Evolutionary conservation across 345 rosid genomes (phyloP), one percentile per base, ranked within the genome.

Genomic region (Eucalyptus virginea): DNA sequence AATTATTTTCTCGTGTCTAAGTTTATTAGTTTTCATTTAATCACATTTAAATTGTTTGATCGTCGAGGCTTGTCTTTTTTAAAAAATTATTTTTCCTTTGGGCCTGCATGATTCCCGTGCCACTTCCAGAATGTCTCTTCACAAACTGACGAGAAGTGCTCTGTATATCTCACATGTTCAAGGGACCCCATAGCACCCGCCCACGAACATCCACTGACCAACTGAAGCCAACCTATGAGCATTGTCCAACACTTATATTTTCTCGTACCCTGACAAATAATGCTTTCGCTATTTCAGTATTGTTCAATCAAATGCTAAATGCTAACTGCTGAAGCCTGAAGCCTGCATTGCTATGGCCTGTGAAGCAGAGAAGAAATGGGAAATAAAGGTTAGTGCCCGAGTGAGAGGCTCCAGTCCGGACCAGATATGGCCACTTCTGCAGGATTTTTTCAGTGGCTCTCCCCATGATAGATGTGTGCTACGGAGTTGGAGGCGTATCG

Each of bases 401-500:
- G 8, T 26, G 67, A 58, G 67, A 58, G 67, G n/a, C 32, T 26
- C 67, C 30, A 58, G 67, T 58, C 67, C 32, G 30, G 67, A 58
- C 67, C 67, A 58, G 67, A 58, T 58, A 58, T 58, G 67, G 67
- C 7, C 65, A 5, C 65, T 58, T 26, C 65, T 58, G 65, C 65
- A 58, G 15, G 65, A 26, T 26, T 58, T 58, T 28, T 58, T 58
- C 65, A 58, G n/a, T 58, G 67, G 67, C 65, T 52, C 58, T 23
- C 7, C 67, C 32, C 67, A 60, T 6, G 32, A 11, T 93, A 6
- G 87, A 90, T 87, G 87, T 90, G n/a, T 93, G 95, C 89, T 56
- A 90, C 16, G 94, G 96, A 54, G 65, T 94, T 88, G 89, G 89
- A 21, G 96, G 94, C 28, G 40, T 30, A 17, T 49, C 11, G 2